Evolutionary conservation across 2,329 filamentous ascomycete species (phyloP).

Genomic region (Dactylellina cionopaga): DNA sequence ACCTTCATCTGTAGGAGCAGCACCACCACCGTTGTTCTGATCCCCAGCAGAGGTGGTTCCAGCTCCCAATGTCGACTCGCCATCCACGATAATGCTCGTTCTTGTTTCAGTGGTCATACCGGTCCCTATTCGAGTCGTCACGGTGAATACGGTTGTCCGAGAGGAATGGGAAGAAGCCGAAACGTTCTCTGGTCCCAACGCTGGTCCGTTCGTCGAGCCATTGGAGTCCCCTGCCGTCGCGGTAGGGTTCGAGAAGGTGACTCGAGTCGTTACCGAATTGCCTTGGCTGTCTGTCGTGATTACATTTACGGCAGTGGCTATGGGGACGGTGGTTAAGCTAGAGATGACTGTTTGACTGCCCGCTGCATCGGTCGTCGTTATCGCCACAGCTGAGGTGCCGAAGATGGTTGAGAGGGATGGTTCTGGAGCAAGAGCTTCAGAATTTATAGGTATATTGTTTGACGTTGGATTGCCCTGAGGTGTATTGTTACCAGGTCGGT

Average conservation of each 20-base stretch:
- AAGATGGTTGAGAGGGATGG: constrained; percentile 23
- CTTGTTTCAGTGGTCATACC: constrained; percentile 13
- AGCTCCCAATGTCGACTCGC: neutral
- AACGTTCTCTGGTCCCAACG: neutral
- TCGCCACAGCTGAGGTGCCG: constrained; percentile 1
- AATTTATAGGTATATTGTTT: neutral
- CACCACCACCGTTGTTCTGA: too few relatives aligned
- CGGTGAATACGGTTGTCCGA: constrained; percentile 26
- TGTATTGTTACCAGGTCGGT: neutral
- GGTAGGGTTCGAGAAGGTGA: constrained; percentile 23
- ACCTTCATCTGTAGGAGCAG: neutral
- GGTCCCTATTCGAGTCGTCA: constrained; percentile 25
- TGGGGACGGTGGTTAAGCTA: constrained; percentile 20
- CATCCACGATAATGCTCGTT: constrained; percentile 21
- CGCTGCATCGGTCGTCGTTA: constrained; percentile 24
- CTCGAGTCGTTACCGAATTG: constrained; percentile 31
- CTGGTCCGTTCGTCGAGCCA: neutral
- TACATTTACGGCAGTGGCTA: constrained; percentile 22
- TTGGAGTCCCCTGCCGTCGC: neutral
- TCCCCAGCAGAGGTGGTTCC: neutral
- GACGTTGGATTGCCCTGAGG: neutral
- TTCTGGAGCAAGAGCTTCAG: constrained; percentile 15
- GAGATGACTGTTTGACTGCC: constrained; percentile 28
- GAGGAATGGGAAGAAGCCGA: neutral
- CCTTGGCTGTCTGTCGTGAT: constrained; percentile 34